Base-by-base conservation (phyloP, 2,329 filamentous ascomycete genomes). In the Teratosphaeriaceae sp. region DNA sequence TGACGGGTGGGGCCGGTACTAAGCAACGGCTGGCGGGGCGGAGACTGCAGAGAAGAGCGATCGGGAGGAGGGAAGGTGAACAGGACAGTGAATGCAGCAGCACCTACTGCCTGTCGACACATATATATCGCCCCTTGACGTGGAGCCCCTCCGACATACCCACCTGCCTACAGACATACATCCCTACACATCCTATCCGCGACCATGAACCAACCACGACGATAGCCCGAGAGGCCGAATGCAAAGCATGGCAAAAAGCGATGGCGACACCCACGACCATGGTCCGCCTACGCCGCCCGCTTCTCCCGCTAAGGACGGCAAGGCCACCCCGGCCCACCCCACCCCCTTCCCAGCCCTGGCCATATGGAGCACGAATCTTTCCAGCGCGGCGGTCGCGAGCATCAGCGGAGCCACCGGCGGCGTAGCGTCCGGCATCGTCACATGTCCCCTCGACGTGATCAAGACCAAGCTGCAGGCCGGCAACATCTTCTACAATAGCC, bases 361-460 rank as follows among this genome's bases (percentile, higher is more conserved):
- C 16, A 53, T 66, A 55, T 63, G 55, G 52, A 62, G 60, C 22
- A 62, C 68, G 44, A 66, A 63, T 27, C 62, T 82, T 39, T 76
- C 79, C 22, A 70, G 74, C 45, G 65, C 69, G 39, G 75, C 72
- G 46, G 70, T 97, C 64, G 87, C 94, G 64, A 87, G 88, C 49
- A 73, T 96, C 44, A 84, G 88, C 33, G 92, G 92, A 43, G 90
- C 89, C 38, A 75, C 87, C 45, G 90, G 89, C 39, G 92, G 92
- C 38, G 87, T 97, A 58, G 88, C 88, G 18, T 95, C 89, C 6
- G 92, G 92, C 39, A 79, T 98, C 43, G 86, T 96, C 52, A 97
- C 90, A 41, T 98, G 92, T 64, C 92, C 92, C 31, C 81, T 98
- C 55, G 92, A 98, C 72, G 92, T 98, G 49, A 97, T 98, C 67